Conservation (phyloP, 441 rosid genomes). For the Populus trichocarpa region DNA sequence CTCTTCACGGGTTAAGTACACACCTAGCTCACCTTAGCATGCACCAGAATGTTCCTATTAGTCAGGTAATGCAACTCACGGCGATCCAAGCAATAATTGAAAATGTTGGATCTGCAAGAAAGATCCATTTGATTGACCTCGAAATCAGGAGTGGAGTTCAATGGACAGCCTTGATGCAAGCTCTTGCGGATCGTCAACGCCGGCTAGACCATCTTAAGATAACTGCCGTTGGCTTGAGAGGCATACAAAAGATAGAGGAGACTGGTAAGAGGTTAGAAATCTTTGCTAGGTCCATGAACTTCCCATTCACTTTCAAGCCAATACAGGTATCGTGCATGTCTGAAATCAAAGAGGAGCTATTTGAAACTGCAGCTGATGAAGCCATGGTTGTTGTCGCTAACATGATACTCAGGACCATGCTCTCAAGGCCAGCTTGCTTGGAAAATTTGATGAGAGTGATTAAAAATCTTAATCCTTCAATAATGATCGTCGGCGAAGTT, state of each 20-base stretch:
- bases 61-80: constrained; percentile 31
- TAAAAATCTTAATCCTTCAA: constrained; percentile 34
- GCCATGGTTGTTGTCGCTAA: constrained; percentile 30
- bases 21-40: constrained; percentile 1
- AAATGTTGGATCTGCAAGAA: constrained; percentile 27
- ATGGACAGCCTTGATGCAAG: constrained; percentile 49
- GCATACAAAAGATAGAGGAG: constrained; percentile 20
- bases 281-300: constrained; percentile 35
- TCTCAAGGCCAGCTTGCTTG: constrained; percentile 29
- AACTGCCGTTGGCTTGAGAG: constrained; percentile 30
- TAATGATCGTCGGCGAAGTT: constrained; percentile 42
- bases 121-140: constrained; percentile 48
- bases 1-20: constrained; percentile 7
- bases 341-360: constrained; percentile 31
- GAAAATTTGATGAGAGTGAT: constrained; percentile 39
- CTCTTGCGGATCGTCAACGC: constrained; percentile 27
- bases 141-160: constrained; percentile 49
- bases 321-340: constrained; percentile 18
- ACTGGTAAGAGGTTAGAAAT: constrained; percentile 30
- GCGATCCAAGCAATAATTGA: constrained; percentile 44
- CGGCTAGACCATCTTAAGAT: constrained; percentile 36
- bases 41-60: constrained; percentile 30
- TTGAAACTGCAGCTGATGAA: constrained; percentile 30
- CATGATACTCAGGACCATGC: constrained; percentile 29
- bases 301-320: constrained; percentile 35